Conservation (phyloP, 2,329 filamentous ascomycete species). For the Fonsecaea erecta region DNA sequence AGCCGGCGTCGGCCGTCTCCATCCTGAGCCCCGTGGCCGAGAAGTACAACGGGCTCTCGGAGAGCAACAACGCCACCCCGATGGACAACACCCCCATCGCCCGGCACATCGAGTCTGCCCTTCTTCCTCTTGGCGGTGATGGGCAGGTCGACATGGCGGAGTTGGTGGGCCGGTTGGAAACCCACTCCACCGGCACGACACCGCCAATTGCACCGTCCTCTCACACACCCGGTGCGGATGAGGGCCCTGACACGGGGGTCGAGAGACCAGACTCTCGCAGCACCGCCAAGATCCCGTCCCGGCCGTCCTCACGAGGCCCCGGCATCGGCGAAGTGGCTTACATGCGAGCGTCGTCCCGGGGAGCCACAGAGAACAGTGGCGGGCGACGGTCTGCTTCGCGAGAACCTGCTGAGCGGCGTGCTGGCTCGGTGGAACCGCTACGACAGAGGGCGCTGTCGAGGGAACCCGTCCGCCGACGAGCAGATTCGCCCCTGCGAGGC, state of each 20-base stretch:
- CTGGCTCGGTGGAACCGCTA: slow-evolving; percentile 17
- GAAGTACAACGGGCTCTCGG: slow-evolving; percentile 26
- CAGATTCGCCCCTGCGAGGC: slow-evolving; percentile 5
- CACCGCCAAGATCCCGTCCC: slow-evolving; percentile 9
- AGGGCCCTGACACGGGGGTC: slow-evolving; percentile 8
- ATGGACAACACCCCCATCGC: slow-evolving; percentile 29
- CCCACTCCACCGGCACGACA: slow-evolving; percentile 2
- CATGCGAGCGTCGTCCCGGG: slow-evolving; percentile 26
- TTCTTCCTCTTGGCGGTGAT: background rate
- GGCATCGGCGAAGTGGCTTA: slow-evolving; percentile 28
- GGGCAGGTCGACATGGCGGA: slow-evolving; percentile 9
- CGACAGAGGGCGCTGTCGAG: slow-evolving; percentile 20
- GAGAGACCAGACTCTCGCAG: slow-evolving; percentile 19
- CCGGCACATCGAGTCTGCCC: slow-evolving; percentile 3
- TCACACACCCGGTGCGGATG: slow-evolving; percentile 17
- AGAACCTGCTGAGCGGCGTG: slow-evolving; percentile 15
- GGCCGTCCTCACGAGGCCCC: slow-evolving; percentile 27
- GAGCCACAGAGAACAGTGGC: slow-evolving; percentile 1
- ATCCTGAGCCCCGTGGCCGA: slow-evolving; percentile 32
- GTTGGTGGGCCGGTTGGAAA: slow-evolving; percentile 19
- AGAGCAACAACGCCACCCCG: slow-evolving; percentile 30
- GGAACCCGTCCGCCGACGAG: slow-evolving; percentile 3
- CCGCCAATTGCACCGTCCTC: slow-evolving; percentile 9
- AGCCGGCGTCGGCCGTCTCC: slow-evolving; percentile 31
- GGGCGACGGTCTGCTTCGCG: slow-evolving; percentile 25